A percentile compares a stretch with the other conserved stretches of the same genome.
Evolutionary conservation across 2,329 filamentous ascomycete species (phyloP).

Genomic region (Fusarium nelsonii): DNA sequence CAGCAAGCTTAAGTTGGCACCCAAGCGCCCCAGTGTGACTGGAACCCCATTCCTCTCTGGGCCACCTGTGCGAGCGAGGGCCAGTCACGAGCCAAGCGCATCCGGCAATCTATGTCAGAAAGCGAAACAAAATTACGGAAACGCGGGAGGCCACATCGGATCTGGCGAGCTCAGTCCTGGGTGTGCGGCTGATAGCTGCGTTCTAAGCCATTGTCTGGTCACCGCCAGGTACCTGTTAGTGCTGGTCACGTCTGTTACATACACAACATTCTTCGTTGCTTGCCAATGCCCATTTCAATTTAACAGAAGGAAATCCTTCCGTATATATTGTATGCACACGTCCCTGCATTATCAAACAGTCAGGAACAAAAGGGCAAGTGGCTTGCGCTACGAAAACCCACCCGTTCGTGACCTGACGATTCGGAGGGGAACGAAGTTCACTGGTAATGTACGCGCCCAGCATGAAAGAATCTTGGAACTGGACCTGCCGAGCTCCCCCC

Average conservation of each 20-base stretch:
- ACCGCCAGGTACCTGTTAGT: neutral
- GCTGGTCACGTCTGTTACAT: neutral
- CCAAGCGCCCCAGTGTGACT: neutral
- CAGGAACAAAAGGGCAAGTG: neutral
- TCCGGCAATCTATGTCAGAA: slow-evolving; percentile 13
- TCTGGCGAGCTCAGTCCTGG: neutral
- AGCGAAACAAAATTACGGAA: slow-evolving; percentile 14
- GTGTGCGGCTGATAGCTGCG: slow-evolving; percentile 3
- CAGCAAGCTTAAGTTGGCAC: slow-evolving; percentile 14
- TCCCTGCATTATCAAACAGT: slow-evolving; percentile 1
- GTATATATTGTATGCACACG: neutral
- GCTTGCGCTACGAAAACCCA: slow-evolving; percentile 12
- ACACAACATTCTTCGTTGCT: slow-evolving; percentile 1
- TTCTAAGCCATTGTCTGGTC: slow-evolving; percentile 4
- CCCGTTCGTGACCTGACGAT: slow-evolving; percentile 18
- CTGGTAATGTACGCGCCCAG: neutral
- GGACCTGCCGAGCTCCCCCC: neutral
- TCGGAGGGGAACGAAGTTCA: neutral
- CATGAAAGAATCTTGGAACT: slow-evolving; percentile 1
- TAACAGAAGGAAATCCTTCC: slow-evolving; percentile 5
- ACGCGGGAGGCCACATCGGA: slow-evolving; percentile 1
- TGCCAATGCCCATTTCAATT: neutral
- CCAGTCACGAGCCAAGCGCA: slow-evolving; percentile 19
- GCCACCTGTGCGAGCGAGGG: slow-evolving; percentile 33
- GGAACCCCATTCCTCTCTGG: slow-evolving; percentile 15